phyloP scores from a whole-genome alignment of 495 filamentous ascomycete species.

The Aspergillus nanangensis region DNA sequence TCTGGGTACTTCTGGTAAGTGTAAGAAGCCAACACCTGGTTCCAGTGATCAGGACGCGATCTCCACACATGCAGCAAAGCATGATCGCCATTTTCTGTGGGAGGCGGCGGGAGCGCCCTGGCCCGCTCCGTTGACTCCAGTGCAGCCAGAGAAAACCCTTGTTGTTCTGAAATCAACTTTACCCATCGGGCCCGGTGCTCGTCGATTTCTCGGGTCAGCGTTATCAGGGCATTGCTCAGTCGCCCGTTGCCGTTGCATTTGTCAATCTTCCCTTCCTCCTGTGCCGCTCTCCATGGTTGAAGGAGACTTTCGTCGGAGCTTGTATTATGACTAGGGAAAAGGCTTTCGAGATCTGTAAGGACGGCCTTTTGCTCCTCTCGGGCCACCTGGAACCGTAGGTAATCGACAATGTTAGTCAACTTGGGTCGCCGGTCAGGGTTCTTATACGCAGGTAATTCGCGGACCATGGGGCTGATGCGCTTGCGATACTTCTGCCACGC shows the following conservation, averaged over 20 bases:
- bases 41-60: constrained; percentile 33
- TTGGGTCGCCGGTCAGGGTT: constrained; percentile 35
- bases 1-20: constrained; percentile 45
- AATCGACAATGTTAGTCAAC: constrained; percentile 60
- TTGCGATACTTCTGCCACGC: constrained; percentile 51
- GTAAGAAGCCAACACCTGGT: constrained; percentile 56
- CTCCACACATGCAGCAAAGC: constrained; percentile 41
- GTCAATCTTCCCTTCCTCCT: no score
- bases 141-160: constrained; percentile 19
- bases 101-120: constrained; percentile 16
- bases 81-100: constrained; percentile 32
- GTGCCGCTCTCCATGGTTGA: constrained; percentile 33
- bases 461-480: constrained; percentile 28
- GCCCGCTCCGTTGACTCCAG: constrained; percentile 20
- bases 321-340: constrained; percentile 27
- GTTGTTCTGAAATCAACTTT: background rate
- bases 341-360: constrained; percentile 37
- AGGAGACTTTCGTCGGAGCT: constrained; percentile 46
- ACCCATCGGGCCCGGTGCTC: constrained; percentile 17
- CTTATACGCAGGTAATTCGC: constrained; percentile 33
- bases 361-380: constrained; percentile 46
- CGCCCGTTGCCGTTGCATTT: no score
- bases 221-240: constrained; percentile 20
- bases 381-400: constrained; percentile 62
- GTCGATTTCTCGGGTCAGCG: constrained; percentile 9